phyloP scores from a whole-genome alignment of 345 rosid genomes.

The Eucalyptus dawsonii region DNA sequence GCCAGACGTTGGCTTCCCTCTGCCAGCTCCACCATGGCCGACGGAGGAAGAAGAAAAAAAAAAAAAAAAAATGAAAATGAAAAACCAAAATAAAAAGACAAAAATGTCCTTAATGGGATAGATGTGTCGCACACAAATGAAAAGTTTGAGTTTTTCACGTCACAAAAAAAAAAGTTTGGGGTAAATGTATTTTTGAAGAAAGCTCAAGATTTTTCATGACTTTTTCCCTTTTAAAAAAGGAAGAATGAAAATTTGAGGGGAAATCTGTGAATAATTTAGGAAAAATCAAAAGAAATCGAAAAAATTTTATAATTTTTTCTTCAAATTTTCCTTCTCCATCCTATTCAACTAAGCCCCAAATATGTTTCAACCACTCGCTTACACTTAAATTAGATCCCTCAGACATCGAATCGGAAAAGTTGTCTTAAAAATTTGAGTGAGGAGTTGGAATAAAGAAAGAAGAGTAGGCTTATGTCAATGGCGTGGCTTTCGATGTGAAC shows the following conservation, averaged over 20 bases:
- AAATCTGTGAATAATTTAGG: neutral
- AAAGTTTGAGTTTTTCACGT: too few relatives aligned
- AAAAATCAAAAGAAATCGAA: neutral
- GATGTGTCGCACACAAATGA: too few relatives aligned
- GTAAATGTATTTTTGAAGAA: too few relatives aligned
- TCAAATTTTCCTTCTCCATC: neutral
- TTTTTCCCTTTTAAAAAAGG: too few relatives aligned
- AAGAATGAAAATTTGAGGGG: neutral
- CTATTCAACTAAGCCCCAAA: neutral
- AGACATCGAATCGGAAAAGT: rapidly evolving
- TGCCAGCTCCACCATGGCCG: too few relatives aligned
- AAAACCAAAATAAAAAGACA: too few relatives aligned
- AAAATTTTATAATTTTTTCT: rapidly evolving
- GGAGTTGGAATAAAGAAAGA: neutral
- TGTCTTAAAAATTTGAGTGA: neutral
- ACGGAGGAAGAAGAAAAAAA: too few relatives aligned
- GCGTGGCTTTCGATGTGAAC: neutral
- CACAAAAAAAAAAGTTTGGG: too few relatives aligned
- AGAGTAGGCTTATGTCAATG: neutral
- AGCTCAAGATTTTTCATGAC: too few relatives aligned
- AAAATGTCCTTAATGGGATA: too few relatives aligned
- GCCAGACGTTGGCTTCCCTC: too few relatives aligned
- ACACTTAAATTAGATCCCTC: neutral
- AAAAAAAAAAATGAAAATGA: too few relatives aligned
- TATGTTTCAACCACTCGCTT: rapidly evolving